These are phyloP conservation scores for Pelargonium citronellum DNA, from an alignment of 441 rosid species.

Conservation along the genomic window DNA sequence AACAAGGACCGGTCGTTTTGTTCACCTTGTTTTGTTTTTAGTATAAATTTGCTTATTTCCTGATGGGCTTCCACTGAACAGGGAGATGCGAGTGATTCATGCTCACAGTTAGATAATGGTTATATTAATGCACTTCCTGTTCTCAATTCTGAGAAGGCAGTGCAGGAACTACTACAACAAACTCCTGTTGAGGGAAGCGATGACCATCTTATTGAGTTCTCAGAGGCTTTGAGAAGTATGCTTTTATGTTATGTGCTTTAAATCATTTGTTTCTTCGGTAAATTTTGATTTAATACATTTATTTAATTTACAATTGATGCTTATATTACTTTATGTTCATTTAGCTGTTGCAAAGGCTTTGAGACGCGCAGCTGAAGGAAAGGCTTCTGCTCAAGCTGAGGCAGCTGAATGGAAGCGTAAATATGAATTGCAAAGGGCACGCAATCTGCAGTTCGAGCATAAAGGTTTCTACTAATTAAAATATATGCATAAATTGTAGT, in stretches of 20 bases:
- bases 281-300: conserved; percentile 4
- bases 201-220: conserved; percentile 87
- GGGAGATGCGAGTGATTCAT: conserved; percentile 43
- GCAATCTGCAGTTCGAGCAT: conserved; percentile 42
- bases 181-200: conserved; percentile 69
- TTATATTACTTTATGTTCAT: conserved; percentile 12
- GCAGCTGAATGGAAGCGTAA: conserved; percentile 97
- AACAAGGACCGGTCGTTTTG: neutral
- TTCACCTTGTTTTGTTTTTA: neutral
- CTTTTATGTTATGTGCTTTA: conserved; percentile 7
- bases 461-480: conserved; percentile 48
- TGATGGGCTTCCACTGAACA: conserved; percentile 45
- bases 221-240: conserved; percentile 94
- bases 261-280: conserved; percentile 7
- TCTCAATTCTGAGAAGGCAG: conserved; percentile 74
- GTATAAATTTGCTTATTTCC: conserved; percentile 11
- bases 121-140: conserved; percentile 39
- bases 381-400: conserved; percentile 94
- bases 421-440: conserved; percentile 71
- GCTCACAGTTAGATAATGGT: conserved; percentile 46
- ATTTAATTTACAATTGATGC: conserved; percentile 1
- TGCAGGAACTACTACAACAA: conserved; percentile 75
- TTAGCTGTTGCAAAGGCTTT: conserved; percentile 96
- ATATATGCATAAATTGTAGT: conserved; percentile 11
- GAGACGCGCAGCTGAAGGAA: conserved; percentile 92